phyloP scores from a whole-genome alignment of 768 basidiomycete genomes.

The Candolleomyces aberdarensis region DNA sequence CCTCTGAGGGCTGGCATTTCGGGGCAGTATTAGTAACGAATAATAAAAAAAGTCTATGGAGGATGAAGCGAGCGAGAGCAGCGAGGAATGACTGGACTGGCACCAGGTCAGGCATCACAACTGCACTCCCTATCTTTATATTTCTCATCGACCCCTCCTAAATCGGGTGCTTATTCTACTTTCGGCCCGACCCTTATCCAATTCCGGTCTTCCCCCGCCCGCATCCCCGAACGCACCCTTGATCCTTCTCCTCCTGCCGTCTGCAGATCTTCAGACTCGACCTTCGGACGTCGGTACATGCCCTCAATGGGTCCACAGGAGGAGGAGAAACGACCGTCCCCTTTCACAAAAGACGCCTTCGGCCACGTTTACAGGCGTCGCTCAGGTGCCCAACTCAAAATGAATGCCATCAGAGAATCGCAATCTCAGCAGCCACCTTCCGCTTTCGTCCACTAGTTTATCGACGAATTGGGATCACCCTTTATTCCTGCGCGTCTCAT shows the following conservation, averaged over 20 bases:
- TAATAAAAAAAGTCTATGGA: constrained; percentile 1
- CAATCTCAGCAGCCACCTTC: neutral
- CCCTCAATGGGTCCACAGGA: neutral
- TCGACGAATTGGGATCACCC: neutral
- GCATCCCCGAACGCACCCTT: neutral
- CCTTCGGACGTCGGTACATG: neutral
- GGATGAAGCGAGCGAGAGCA: neutral
- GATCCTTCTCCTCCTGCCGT: neutral
- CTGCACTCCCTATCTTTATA: neutral
- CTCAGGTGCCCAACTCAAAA: constrained; percentile 2
- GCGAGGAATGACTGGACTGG: neutral
- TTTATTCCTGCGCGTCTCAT: neutral
- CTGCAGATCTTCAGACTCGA: neutral
- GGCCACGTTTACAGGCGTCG: neutral
- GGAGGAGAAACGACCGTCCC: neutral
- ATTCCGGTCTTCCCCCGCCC: neutral
- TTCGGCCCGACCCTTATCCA: constrained; percentile 1
- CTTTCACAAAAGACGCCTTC: neutral
- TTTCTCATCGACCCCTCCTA: constrained; percentile 1
- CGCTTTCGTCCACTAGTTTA: constrained; percentile 6
- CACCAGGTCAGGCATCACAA: neutral
- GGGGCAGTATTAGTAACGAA: neutral
- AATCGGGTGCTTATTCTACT: constrained; percentile 1
- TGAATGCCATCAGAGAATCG: neutral
- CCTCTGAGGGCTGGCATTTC: constrained; percentile 8